Evolutionary conservation across 2,329 filamentous ascomycete genomes (phyloP), one percentile per base, ranked within the genome.

Genomic region (Verticillium nonalfalfae): DNA sequence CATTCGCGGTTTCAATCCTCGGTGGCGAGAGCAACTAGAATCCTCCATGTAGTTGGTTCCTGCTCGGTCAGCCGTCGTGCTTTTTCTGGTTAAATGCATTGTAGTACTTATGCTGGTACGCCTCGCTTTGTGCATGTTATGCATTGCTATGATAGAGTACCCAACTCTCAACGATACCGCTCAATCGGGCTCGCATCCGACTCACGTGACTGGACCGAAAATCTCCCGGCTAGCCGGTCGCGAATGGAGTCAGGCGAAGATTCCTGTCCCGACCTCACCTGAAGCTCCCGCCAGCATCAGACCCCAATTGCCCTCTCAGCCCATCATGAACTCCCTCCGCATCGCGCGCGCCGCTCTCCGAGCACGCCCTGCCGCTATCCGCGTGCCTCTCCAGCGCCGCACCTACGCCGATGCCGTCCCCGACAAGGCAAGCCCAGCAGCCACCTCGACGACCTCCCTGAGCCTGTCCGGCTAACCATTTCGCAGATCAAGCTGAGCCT

Each of bases 401-500:
- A 89, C 89, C 72, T 99, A 99, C 78, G 95, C 91, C 73, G 91
- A 94, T 76, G 90, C 90, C 70, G 88, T 92, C 71, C 81, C 88
- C 74, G 91, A 94, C 85, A 94, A 94, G 88, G 86, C 80, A 78
- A 75, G 82, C 59, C 56, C 26, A 34, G 15, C 10, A 59, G 62
- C 64, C 60, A 65, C 61, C 60, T 65, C 64, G 65, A 69, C 67
- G 72, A 61, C 71, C 68, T 64, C 57, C 59, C 56, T 66, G 64
- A 57, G 54, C 59, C 60, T 56, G 36, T 57, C 35, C 39, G 13
- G 64, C 73, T 75, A 68, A 75, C 68, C 55, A 64, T 59, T 64
- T 35, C 52, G 63, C 70, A 89, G 86, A 96, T 99, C 86, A 96
- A 96, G 89, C 89, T 99, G 83, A 97, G 92, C 85, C 85, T 99